phyloP scores from a whole-genome alignment of 352 stramenopile genomes.

The Phytophthora capsici region DNA sequence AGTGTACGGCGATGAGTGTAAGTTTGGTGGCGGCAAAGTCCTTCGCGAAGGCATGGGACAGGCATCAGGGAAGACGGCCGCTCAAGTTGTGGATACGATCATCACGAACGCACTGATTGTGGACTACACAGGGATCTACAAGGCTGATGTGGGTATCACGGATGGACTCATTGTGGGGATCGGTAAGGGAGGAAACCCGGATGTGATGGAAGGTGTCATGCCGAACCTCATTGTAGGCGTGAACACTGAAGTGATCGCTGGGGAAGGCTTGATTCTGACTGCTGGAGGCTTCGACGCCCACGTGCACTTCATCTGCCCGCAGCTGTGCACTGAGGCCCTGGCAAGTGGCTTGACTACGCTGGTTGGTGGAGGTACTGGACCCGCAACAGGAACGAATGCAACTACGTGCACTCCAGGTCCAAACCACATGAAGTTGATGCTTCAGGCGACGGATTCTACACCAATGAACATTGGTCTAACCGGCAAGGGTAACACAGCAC shows the following conservation, averaged over 20 bases:
- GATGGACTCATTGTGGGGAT: conserved; percentile 94
- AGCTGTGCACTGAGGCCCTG: conserved; percentile 93
- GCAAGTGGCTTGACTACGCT: conserved; percentile 93
- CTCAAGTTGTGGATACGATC: conserved; percentile 92
- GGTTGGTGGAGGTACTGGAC: conserved; percentile 91
- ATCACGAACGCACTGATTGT: conserved; percentile 98
- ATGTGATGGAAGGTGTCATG: conserved; percentile 94
- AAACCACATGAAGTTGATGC: conserved; percentile 96
- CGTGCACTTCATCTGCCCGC: conserved; percentile 97
- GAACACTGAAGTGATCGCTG: conserved; percentile 96
- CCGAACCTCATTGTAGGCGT: conserved; percentile 90
- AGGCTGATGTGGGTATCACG: conserved; percentile 97
- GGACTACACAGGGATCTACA: conserved; percentile 95
- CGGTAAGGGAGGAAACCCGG: conserved; percentile 97
- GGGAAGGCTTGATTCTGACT: conserved; percentile 96
- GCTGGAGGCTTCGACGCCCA: conserved; percentile 96
- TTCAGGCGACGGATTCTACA: conserved; percentile 92
- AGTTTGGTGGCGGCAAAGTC: conserved; percentile 97
- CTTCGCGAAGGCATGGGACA: conserved; percentile 85
- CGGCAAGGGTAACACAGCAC: conserved; percentile 95
- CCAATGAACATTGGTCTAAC: conserved; percentile 98
- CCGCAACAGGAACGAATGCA: conserved; percentile 93
- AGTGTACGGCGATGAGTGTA: conserved; percentile 84
- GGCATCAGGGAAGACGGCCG: conserved; percentile 48
- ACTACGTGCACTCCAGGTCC: conserved; percentile 97